Evolutionary conservation across 2,329 filamentous ascomycete genomes (phyloP).

Genomic region (Colletotrichum tropicicola): DNA sequence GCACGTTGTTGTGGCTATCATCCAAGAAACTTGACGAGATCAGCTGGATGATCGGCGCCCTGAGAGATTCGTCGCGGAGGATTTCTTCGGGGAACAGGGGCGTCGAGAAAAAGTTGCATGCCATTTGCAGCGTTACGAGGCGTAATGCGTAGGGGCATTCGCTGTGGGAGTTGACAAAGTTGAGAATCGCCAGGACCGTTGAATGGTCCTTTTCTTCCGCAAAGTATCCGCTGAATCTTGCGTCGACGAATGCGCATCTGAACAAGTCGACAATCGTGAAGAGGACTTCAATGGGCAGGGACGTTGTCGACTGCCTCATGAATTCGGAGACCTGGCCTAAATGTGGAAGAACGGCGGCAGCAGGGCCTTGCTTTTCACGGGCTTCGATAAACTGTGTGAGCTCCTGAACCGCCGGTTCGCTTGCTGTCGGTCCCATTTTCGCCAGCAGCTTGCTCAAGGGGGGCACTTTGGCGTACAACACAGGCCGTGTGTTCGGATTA

Average conservation of each 20-base stretch:
- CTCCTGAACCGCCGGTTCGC: slow-evolving; percentile 66
- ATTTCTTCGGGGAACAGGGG: slow-evolving; percentile 75
- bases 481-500: slow-evolving; percentile 68
- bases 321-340: slow-evolving; percentile 71
- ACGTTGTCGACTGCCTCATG: slow-evolving; percentile 62
- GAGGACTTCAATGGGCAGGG: slow-evolving; percentile 69
- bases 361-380: slow-evolving; percentile 64
- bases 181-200: slow-evolving; percentile 70
- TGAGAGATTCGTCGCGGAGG: slow-evolving; percentile 59
- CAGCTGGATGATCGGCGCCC: slow-evolving; percentile 70
- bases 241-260: slow-evolving; percentile 79
- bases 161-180: slow-evolving; percentile 63
- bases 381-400: slow-evolving; percentile 77
- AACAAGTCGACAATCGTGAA: slow-evolving; percentile 91
- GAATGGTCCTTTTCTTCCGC: slow-evolving; percentile 76
- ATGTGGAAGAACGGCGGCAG: slow-evolving; percentile 76
- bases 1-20: slow-evolving; percentile 74
- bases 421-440: slow-evolving; percentile 76
- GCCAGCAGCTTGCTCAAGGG: slow-evolving; percentile 82
- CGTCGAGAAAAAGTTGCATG: slow-evolving; percentile 85
- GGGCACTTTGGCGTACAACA: slow-evolving; percentile 80
- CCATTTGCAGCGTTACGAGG: slow-evolving; percentile 83
- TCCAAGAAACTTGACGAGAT: slow-evolving; percentile 84
- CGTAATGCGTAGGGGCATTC: slow-evolving; percentile 82
- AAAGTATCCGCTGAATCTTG: slow-evolving; percentile 82